Conservation (phyloP, 768 basidiomycete genomes). For the Podaxis sp. region DNA sequence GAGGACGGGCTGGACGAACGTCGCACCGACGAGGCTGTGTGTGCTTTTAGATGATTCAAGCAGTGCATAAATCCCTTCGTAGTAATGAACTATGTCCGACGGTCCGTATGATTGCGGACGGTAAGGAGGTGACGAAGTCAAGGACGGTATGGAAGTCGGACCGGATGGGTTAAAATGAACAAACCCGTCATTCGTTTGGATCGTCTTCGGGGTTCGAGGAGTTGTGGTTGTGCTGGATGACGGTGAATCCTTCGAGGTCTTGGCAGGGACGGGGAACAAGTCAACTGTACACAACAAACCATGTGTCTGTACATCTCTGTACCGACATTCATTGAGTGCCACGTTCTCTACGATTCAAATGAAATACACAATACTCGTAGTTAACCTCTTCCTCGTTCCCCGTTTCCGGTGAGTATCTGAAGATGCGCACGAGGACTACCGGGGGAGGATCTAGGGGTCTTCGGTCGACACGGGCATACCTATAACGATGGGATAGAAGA, state of each 20-base stretch:
- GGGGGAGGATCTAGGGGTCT: conserved; percentile 68
- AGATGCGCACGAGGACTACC: conserved; percentile 53
- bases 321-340: conserved; percentile 16
- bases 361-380: conserved; percentile 43
- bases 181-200: conserved; percentile 9
- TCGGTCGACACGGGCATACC: conserved; percentile 61
- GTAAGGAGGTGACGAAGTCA: conserved; percentile 10
- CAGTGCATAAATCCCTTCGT: conserved; percentile 36
- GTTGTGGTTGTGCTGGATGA: conserved; percentile 9
- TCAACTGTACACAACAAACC: conserved; percentile 79
- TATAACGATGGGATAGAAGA: conserved; percentile 20
- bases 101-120: conserved; percentile 14
- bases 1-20: conserved; percentile 54
- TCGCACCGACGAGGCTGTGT: conserved; percentile 53
- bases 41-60: conserved; percentile 53
- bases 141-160: conserved; percentile 8
- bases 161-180: conserved; percentile 14
- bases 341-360: conserved; percentile 1
- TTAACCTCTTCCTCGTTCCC: conserved; percentile 39
- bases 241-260: conserved; percentile 11
- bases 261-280: conserved; percentile 58
- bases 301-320: conserved; percentile 57
- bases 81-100: conserved; percentile 41
- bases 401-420: conserved; percentile 35
- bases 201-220: background rate